Evolutionary conservation across 179 eudicot species (phyloP).

Genomic region (Sideroxylon spinosum): DNA sequence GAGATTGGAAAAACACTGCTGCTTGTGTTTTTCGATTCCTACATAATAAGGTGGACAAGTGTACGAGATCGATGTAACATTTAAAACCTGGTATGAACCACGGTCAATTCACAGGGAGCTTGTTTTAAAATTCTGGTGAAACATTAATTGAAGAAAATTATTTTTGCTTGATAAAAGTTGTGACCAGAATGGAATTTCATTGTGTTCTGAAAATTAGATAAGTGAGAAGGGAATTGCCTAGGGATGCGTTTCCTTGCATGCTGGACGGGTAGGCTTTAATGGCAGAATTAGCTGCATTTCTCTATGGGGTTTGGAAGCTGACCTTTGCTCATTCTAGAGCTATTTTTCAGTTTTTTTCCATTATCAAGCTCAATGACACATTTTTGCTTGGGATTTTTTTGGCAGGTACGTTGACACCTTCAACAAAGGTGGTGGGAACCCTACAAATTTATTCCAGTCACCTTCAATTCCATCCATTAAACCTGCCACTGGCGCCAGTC

Average conservation of each 20-base stretch:
- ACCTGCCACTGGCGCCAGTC: slow-evolving; percentile 38
- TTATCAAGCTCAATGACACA: neutral
- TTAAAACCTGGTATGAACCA: too few species aligned
- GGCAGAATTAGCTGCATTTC: neutral
- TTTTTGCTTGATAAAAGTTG: too few species aligned
- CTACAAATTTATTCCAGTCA: slow-evolving; percentile 56
- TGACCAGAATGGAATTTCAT: neutral
- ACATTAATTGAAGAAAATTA: too few species aligned
- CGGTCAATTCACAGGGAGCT: too few species aligned
- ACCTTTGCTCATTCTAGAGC: neutral
- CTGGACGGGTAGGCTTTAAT: neutral
- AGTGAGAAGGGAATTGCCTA: neutral
- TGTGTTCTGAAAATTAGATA: neutral
- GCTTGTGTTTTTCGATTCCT: too few species aligned
- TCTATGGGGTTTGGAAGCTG: neutral
- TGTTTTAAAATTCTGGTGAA: too few species aligned
- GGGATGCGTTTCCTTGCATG: neutral
- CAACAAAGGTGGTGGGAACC: slow-evolving; percentile 67
- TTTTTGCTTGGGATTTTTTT: slow-evolving; percentile 12
- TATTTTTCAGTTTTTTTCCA: neutral
- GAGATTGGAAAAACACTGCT: too few species aligned
- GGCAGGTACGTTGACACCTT: slow-evolving; percentile 88
- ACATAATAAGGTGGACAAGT: too few species aligned
- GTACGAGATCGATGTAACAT: too few species aligned
- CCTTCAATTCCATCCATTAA: slow-evolving; percentile 52